Evolutionary conservation across 208 protist genomes (phyloP), one percentile per base, ranked within the genome.

Genomic region (Naegleria fowleri): DNA sequence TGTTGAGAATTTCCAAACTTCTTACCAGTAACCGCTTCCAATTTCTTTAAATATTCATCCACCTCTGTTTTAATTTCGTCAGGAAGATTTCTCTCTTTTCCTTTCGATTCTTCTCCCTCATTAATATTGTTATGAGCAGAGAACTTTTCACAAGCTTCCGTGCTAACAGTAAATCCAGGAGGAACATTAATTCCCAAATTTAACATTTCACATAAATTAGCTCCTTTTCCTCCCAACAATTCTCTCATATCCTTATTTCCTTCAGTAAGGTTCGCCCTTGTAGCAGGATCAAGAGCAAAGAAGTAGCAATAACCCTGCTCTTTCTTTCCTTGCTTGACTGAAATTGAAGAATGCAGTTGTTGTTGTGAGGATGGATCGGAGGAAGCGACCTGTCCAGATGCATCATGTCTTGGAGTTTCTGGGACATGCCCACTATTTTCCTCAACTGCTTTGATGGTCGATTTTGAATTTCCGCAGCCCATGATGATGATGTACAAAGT

Each of bases 151-250:
- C 97, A 98, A 36, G 94, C 94, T 84, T 96, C 94, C 43, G 97
- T 98, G 38, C 96, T 97, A 92, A 98, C 98, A 86, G 96, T 97
- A 92, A 98, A 98, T 90, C 97, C 97, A 67, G 96, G 96, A 29
- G 97, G 97, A 38, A 98, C 96, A 9, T 96, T 96, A 76, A 98
- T 95, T 52, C 96, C 97, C 51, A 98, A 93, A 91, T 96, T 97
- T 75, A 95, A 95, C 96, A 98, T 98, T 92, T 98, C 95, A 51
- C 95, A 94, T 51, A 98, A 96, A 92, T 98, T 97, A 75, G 95
- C 96, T 75, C 97, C 97, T 93, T 98, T 98, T 40, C 97, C 97
- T 86, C 97, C 97, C 90, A 98, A 96, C 51, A 98, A 93, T 92
- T 94, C 92, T 94, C 97, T 98, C 94, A 97, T 97, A 36, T 94